Evolutionary conservation across 208 protist species (phyloP).

Genomic region (Trypanosomatidae sp.): DNA sequence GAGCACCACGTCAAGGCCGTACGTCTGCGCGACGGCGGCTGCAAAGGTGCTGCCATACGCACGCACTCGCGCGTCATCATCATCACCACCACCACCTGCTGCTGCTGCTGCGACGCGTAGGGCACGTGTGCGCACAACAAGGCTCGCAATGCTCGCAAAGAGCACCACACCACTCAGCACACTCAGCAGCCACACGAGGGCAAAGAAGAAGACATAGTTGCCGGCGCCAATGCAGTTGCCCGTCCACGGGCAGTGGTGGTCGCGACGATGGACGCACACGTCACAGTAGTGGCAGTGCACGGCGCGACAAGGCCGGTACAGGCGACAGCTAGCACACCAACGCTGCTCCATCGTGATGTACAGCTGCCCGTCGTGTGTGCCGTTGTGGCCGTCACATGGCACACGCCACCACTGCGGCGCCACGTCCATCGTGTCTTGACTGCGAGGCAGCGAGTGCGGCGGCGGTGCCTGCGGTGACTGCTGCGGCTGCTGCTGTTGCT

Average conservation of each 20-base stretch:
- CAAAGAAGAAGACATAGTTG: conserved; percentile 77
- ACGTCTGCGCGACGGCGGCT: conserved; percentile 35
- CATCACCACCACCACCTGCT: not conserved
- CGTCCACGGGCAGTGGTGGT: conserved; percentile 90
- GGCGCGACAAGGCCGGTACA: conserved; percentile 58
- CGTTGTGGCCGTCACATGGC: conserved; percentile 4
- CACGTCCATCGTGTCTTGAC: no score
- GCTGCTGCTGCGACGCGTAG: not conserved
- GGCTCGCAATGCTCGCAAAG: conserved; percentile 30
- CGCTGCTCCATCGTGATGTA: conserved; percentile 20
- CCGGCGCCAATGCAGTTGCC: conserved; percentile 79
- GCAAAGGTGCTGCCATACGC: conserved; percentile 10
- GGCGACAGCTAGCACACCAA: conserved; percentile 82
- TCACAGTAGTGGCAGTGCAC: conserved; percentile 86
- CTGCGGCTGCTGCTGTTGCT: no score
- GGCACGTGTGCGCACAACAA: conserved; percentile 10
- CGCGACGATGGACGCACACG: conserved; percentile 68
- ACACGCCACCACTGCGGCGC: no score
- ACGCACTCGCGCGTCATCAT: no score
- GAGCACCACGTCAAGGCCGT: conserved; percentile 48
- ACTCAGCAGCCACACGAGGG: conserved; percentile 38
- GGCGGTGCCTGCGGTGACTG: no score
- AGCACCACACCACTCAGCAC: conserved; percentile 19
- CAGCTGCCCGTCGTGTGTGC: conserved; percentile 6
- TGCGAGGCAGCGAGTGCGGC: no score